Conservation (phyloP, 169 alveolate genomes). For the Cytauxzoon felis region DNA sequence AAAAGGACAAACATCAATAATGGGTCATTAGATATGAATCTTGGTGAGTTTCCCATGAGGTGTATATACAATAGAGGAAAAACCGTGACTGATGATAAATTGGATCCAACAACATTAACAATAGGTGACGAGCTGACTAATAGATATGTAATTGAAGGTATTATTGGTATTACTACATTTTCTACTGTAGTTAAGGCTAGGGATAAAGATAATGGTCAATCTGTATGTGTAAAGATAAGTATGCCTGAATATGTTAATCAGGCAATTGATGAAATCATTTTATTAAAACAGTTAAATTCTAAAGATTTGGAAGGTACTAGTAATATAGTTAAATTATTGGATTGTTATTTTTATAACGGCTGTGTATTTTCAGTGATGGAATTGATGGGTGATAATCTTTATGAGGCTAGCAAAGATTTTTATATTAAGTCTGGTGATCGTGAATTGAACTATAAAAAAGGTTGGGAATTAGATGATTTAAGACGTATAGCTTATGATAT, state of each 20-base stretch:
- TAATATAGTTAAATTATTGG: conserved; percentile 31
- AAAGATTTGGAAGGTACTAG: not conserved
- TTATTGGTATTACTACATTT: conserved; percentile 44
- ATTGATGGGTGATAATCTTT: conserved; percentile 49
- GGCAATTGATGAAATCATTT: conserved; percentile 56
- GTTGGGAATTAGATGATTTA: conserved; percentile 38
- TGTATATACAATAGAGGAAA: conserved; percentile 28
- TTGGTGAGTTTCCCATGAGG: conserved; percentile 38
- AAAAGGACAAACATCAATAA: not conserved
- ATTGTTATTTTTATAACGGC: conserved; percentile 51
- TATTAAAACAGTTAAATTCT: conserved; percentile 34
- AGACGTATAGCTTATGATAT: conserved; percentile 32
- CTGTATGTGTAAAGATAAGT: conserved; percentile 42
- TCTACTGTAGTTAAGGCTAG: conserved; percentile 41
- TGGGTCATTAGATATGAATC: not conserved
- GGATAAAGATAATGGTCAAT: conserved; percentile 1
- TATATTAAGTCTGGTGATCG: conserved; percentile 1
- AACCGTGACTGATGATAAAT: conserved; percentile 36
- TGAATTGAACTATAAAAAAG: not conserved
- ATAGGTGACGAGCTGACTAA: conserved; percentile 36
- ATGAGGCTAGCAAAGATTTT: conserved; percentile 40
- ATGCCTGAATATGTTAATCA: conserved; percentile 51
- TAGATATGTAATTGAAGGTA: conserved; percentile 9
- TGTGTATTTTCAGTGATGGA: conserved; percentile 46
- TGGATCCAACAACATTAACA: conserved; percentile 30